Base-by-base conservation (phyloP, 805 yeast species). In the Yamadazyma tumulicola region DNA sequence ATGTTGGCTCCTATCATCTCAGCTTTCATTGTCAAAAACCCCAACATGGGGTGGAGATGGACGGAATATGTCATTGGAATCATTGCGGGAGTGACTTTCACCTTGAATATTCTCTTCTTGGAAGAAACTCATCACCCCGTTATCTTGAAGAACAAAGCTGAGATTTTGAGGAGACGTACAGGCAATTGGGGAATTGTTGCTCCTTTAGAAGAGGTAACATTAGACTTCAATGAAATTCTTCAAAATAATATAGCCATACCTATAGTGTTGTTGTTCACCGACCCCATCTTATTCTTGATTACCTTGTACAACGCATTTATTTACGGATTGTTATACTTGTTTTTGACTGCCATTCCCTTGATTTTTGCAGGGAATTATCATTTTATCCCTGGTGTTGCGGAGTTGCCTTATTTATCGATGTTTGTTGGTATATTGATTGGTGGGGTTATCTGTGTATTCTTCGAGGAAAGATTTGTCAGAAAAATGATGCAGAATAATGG, bases 331-430 rank as follows among this genome's bases (percentile, higher is more conserved):
- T 59, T 71, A 39, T 72, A 71, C 43, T 45, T 70, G 26, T 54
- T 67, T 41, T 56, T 71, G 37, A 70, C 74, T 0, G 72, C 72
- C 6, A 47, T 67, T 13, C 69, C 74, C 1, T 53, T 59, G 15
- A 59, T 70, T 3, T 69, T 87, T 55, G 65, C 59, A 9, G 57
- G 42, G 27, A 81, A 80, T 33, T 86, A 87, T 51, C 69, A 69
- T 21, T 81, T 65, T 32, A 54, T 57, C 16, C 70, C 73, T 32
- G 88, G 89, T 46, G 77, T 76, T 18, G 78, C 77, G 7, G 82
- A 81, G 60, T 68, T 88, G 41, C 96, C 97, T 9, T 88, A 86
- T 65, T 55, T 87, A 38, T 81, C 85, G 14, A 65, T 89, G 59
- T 70, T 83, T 32, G 53, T 84, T 34, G 96, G 96, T 41, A 67